Evolutionary conservation across 2,329 filamentous ascomycete genomes (phyloP), one percentile per base, ranked within the genome.

Genomic region (Graphilbum fragrans): DNA sequence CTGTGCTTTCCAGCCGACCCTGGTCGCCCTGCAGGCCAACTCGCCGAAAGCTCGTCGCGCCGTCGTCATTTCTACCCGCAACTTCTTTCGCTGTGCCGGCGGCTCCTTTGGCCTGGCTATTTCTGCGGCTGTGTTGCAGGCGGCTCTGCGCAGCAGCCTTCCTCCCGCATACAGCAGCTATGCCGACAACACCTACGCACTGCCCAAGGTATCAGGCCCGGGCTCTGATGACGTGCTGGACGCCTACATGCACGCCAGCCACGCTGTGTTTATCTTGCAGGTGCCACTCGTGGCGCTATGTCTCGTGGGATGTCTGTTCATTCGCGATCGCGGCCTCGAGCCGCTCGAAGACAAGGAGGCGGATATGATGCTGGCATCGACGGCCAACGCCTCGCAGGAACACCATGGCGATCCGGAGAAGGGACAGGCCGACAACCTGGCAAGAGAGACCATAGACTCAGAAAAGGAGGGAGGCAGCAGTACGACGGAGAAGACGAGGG

Each of bases 181-280:
- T 14, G 53, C 57, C 21, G 44, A 44, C 25, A 53, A 47, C 25
- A 54, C 56, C 14, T 48, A 41, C n/a, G 32, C 25, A 29, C 25
- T 8, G 8, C 25, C 25, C 8, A 29, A 29, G 14, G 25, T 8
- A 29, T 14, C 8, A 8, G 25, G 25, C 8, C 25, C 8, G 14
- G 25, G 25, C 25, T 29, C 27, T 11, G 23, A 50, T 42, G 38
- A 49, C 29, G 45, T 58, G 3, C 37, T 49, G 1, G 43, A 47
- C n/a, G 45, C 47, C 1, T 48, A 49, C 37, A 47, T 49, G 52
- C 57, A 58, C 10, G 75, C 70, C 1, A 75, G 67, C 19, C 61
- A 64, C 23, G 63, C 65, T 0, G 72, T 79, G 0, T 80, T 79
- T 45, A 66, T 71, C 20, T 53, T 76, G 32, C 72, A 72, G 52